Evolutionary conservation across 192 early-diverging fungal genomes (phyloP), one percentile per base, ranked within the genome.

Genomic region (Paraglomus brasilianum): DNA sequence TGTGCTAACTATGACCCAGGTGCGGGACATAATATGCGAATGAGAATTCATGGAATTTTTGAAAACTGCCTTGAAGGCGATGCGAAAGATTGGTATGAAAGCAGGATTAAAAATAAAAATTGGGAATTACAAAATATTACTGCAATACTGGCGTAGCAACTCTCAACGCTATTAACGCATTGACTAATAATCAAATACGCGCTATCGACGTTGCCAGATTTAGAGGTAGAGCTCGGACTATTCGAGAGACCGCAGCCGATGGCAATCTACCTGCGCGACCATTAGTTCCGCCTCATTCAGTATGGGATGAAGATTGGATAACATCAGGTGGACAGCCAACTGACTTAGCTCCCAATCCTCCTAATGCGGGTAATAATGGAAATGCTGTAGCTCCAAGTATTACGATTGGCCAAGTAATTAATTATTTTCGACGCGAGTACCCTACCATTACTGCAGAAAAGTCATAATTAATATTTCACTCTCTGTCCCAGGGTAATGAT

Each of bases 61-160:
- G 56, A 30, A 58, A 39, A 8, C 14, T 58, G 30, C 36, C n/a
- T 58, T 10, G 22, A 43, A 44, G 58, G 19, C 10, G 41, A 61
- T 44, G 38, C 17, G 8, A 44, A 61, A 61, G 58, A 61, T 44
- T 61, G 42, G 42, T 61, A 61, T 61, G 42, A 61, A 61, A 61
- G 14, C 1, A 44, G 8, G 17, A 0, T 61, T 19, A 4, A 42
- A 15, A 44, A 22, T 10, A 61, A 61, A 44, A 61, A 61, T 44
- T 61, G 39, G 39, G 58, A 61, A 61, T 44, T 61, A 17, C 8
- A 24, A 61, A 61, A 61, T 61, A 30, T 61, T 30, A 14, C 13
- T 2, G n/a, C 24, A 61, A 61, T 44, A 43, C 15, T 19, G n/a
- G n/a, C 14, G 14, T 19, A 39, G 58, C 58, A n/a, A n/a, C n/a